Base-by-base conservation (phyloP, 441 rosid species). In the Brassica hybrid region DNA sequence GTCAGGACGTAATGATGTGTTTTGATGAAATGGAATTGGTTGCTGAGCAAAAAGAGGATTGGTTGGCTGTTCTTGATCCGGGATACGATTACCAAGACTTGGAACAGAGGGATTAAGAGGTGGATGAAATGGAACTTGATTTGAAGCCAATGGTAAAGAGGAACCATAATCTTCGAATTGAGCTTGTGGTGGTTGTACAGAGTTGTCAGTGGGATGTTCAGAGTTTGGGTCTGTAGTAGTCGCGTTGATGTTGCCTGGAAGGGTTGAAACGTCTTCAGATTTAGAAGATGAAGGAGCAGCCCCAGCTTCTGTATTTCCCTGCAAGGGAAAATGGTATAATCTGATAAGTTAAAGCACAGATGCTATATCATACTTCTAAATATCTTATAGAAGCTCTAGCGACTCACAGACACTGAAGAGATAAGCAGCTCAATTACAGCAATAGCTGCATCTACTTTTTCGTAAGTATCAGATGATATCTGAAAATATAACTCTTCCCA, bases 401-500 rank as follows among this genome's bases (percentile, higher is more conserved):
- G 65, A 84, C 99, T 93, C 88, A 96, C 99, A 19, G 91, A 80
- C 67, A 88, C 84, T 54, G 99, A 96, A 74, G 92, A 82, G 56
- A 93, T 73, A 72, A 92, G 90, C 84, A 91, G 80, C 83, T 92
- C 96, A 76, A 93, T 87, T 50, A 96, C 83, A 67, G 91, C 83
- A 76, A 91, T 90, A 38, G 98, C 97, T 65, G 89, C 90, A 76
- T 96, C 98, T 64, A 92, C 94, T 86, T 93, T 96, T 76, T 92
- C 94, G 83, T 81, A 92, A 32, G 92, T 87, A 65, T 94, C 96
- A 11, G 97, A 97, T 66, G 92, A 86, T 83, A 96, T 81, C 71
- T 83, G 89, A 71, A 93, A 84, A 68, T 80, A 82, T 71, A 96
- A 81, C 79, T 89, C 96, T 83, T 92, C 83, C 80, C 83, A 90